phyloP scores from a whole-genome alignment of 2,329 filamentous ascomycete genomes.

The Pyrenophora teres region DNA sequence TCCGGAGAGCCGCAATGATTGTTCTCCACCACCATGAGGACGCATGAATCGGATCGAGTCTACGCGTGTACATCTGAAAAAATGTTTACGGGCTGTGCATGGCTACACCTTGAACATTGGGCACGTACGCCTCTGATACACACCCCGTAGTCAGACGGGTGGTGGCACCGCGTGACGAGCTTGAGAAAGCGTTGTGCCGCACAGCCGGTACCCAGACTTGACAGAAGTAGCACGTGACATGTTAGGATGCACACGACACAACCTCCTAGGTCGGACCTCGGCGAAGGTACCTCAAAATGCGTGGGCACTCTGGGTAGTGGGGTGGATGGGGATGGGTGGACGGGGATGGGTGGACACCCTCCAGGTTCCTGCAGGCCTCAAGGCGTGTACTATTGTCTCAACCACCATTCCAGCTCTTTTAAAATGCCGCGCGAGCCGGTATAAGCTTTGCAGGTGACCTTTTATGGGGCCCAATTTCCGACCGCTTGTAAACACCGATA shows the following conservation, averaged over 20 bases:
- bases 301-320: constrained; percentile 15
- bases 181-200: constrained; percentile 7
- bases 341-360: constrained; percentile 6
- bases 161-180: constrained; percentile 2
- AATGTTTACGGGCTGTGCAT: neutral
- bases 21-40: constrained; percentile 1
- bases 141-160: constrained; percentile 2
- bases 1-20: constrained; percentile 7
- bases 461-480: constrained; percentile 8
- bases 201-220: constrained; percentile 2
- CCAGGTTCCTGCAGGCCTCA: constrained; percentile 16
- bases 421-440: constrained; percentile 15
- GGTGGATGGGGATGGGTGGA: constrained; percentile 5
- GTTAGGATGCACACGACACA: constrained; percentile 1
- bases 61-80: constrained; percentile 4
- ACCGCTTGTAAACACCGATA: neutral
- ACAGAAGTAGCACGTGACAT: neutral
- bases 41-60: constrained; percentile 6
- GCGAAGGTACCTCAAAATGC: constrained; percentile 9
- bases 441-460: constrained; percentile 5
- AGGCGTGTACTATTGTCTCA: constrained; percentile 5
- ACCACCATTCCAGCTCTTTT: constrained; percentile 14
- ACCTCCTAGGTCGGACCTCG: constrained; percentile 9
- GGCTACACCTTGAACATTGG: neutral
- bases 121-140: constrained; percentile 4